Evolutionary conservation across 495 filamentous ascomycete genomes (phyloP).

Genomic region (Penicillium angulare): DNA sequence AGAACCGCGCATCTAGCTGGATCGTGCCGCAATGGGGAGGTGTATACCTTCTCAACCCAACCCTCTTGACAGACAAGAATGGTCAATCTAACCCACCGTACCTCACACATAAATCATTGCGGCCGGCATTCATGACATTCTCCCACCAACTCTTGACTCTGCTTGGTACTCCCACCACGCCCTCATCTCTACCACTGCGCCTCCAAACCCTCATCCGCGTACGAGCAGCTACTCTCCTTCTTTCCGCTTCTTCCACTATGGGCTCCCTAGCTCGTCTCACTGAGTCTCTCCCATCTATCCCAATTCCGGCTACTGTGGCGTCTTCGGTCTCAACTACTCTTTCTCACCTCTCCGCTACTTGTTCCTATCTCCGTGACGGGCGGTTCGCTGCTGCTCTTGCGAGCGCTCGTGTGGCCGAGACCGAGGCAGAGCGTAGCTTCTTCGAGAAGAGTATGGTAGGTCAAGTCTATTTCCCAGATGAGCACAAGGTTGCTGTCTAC

Average conservation of each 20-base stretch:
- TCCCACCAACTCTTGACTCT: slow-evolving; percentile 89
- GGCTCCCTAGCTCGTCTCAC: slow-evolving; percentile 89
- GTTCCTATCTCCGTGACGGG: slow-evolving; percentile 66
- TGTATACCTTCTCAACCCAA: slow-evolving; percentile 73
- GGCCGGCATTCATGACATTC: slow-evolving; percentile 81
- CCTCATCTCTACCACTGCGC: slow-evolving; percentile 75
- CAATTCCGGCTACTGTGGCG: slow-evolving; percentile 83
- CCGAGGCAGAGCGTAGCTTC: slow-evolving; percentile 89
- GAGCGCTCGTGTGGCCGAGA: slow-evolving; percentile 79
- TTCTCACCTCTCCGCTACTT: slow-evolving; percentile 69
- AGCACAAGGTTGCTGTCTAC: slow-evolving; percentile 98
- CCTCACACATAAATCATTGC: slow-evolving; percentile 61
- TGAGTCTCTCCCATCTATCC: slow-evolving; percentile 80
- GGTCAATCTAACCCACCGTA: slow-evolving; percentile 30
- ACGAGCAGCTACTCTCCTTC: slow-evolving; percentile 78
- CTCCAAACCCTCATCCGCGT: slow-evolving; percentile 81
- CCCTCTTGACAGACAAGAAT: slow-evolving; percentile 31
- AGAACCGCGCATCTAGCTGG: slow-evolving; percentile 80
- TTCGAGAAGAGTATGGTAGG: slow-evolving; percentile 99
- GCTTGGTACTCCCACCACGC: slow-evolving; percentile 79
- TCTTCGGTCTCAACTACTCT: slow-evolving; percentile 80
- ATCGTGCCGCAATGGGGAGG: slow-evolving; percentile 97
- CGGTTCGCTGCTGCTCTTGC: slow-evolving; percentile 66
- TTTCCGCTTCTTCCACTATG: slow-evolving; percentile 90
- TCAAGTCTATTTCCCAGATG: slow-evolving; percentile 95